These are phyloP conservation scores for Ceratobasidium sp. DNA, from an alignment of 1,284 basidiomycete genomes.

Conservation along the genomic window DNA sequence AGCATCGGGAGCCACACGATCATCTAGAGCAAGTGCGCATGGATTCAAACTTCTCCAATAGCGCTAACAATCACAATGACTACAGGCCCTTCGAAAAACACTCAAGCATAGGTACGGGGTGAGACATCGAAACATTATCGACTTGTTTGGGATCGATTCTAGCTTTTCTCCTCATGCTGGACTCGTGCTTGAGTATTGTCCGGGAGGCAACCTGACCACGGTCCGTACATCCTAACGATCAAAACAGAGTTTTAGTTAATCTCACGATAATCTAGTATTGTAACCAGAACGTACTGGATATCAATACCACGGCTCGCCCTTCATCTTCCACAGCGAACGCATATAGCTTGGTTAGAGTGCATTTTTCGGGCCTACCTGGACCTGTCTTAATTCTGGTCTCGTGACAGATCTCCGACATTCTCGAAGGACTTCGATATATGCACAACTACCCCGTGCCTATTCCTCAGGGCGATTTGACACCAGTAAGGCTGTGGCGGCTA, in stretches of 20 bases:
- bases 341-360: conserved; percentile 32
- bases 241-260: too few relatives aligned
- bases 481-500: neutral
- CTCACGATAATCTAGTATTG: neutral
- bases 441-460: conserved; percentile 34
- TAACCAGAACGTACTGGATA: neutral
- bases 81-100: conserved; percentile 20
- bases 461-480: conserved; percentile 33
- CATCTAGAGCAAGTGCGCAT: conserved; percentile 14
- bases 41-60: neutral
- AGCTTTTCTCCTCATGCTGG: conserved; percentile 18
- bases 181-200: conserved; percentile 27
- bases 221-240: too few relatives aligned
- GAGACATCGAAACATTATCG: conserved; percentile 26
- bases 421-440: conserved; percentile 30
- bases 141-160: conserved; percentile 14
- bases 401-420: conserved; percentile 17
- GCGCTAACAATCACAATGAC: neutral
- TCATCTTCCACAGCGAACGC: conserved; percentile 12
- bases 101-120: neutral
- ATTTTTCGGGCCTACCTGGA: neutral
- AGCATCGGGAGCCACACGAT: conserved; percentile 4
- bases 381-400: neutral
- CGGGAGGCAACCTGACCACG: neutral
- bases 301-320: neutral